These are phyloP conservation scores for Leishmania turanica DNA, from an alignment of 208 protist species.

Conservation along the genomic window DNA sequence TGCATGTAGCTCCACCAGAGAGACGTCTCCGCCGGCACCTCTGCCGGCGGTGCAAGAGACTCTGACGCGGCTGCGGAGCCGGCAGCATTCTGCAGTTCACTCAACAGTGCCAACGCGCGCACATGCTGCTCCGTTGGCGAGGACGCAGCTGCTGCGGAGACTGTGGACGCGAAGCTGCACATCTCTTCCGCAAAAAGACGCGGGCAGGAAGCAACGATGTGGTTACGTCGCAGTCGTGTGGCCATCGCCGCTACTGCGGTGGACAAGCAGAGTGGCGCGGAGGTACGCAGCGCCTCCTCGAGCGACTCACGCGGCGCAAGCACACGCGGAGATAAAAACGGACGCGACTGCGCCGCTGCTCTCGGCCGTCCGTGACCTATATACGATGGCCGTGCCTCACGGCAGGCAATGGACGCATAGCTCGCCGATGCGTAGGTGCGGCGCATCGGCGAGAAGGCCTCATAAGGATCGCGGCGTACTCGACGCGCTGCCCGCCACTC, in stretches of 20 bases:
- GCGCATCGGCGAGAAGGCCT: not conserved
- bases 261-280: not conserved
- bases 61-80: not conserved
- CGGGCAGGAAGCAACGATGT: constrained; percentile 13
- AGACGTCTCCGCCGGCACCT: not conserved
- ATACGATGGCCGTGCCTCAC: not conserved
- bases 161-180: not conserved
- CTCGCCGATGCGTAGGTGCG: not conserved
- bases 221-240: constrained; percentile 19
- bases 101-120: not conserved
- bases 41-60: not conserved
- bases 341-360: constrained; percentile 2
- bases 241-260: not conserved
- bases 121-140: not conserved
- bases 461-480: not conserved
- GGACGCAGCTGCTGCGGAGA: not conserved
- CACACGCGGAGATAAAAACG: constrained; percentile 1
- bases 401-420: not conserved
- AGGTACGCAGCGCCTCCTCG: not conserved
- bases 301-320: not conserved
- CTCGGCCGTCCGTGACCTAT: not conserved
- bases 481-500: not conserved
- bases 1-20: constrained; percentile 5
- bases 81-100: not conserved
- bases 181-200: constrained; percentile 18